Evolutionary conservation across 306 rosid species (phyloP), one percentile per base, ranked within the genome.

Genomic region (Oemleria cerasiformis): DNA sequence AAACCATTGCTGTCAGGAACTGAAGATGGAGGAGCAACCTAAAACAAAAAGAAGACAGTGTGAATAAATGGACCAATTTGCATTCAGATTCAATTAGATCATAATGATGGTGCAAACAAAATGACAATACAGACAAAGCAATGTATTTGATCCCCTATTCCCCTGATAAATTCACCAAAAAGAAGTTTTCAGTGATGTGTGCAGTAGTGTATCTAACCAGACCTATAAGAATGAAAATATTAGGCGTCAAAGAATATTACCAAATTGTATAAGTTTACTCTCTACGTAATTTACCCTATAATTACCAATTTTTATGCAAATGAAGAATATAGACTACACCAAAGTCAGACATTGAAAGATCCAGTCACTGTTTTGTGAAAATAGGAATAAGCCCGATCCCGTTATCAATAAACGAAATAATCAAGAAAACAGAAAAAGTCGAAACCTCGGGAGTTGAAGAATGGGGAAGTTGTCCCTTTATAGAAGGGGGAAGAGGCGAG

Each of bases 1-100:
- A 79, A 61, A 14, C 97, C 89, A 45, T 86, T 87, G 77, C 79
- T 40, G 71, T 87, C 89, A 8, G 86, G 77, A 73, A 68, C 79
- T 12, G 80, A 39, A 49, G 92, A 65, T 56, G 86, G 74, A 70
- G 86, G 74, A 70, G 81, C 43, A 81, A 65, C 88, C 98, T 88
- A 73, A 64, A 80, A 57, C 63, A 38, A 55, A 45, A n/a, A 42
- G 16, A 75, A 68, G 45, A 50, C 44, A 38, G 12, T 19, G 25
- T 9, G 43, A 51, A 21, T 13, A 44, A 68, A 67, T 65, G 7
- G 11, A 51, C 75, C 67, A 65, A 64, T 68, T 17, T 66, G 47
- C 50, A 65, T 64, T 25, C 49, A 16, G 7, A 36, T n/a, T 23
- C 40, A 54, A 41, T 8, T 25, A 11, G 8, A 50, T 9, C 23